Base-by-base conservation (phyloP, 805 yeast species). In the Yarrowia porcina region DNA sequence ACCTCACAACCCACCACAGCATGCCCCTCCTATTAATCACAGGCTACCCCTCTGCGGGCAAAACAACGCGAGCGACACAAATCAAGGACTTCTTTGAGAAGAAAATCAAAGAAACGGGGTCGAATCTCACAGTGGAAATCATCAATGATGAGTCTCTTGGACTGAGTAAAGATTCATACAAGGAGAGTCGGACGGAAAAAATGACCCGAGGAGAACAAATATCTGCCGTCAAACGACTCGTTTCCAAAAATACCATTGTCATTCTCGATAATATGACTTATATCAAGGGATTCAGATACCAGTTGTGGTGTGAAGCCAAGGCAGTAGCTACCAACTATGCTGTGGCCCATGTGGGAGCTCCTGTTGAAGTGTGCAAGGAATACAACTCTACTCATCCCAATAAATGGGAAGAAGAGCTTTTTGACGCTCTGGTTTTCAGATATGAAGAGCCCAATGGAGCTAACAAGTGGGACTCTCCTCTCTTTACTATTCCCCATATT, bases 221-320 rank as follows among this genome's bases (percentile, higher is more conserved):
- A 76, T 83, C 96, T 0, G 97, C 96, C 0, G 94, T 93, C 17
- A 90, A 90, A 69, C 80, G 97, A 67, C 90, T 88, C 66, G 74
- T 94, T 3, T 79, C 88, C 1, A 80, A 86, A 39, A 77, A 81
- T 30, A 85, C 83, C 20, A 80, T 94, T 28, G 97, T 94, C 1
- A 84, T 94, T 17, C 79, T 94, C 61, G 99, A 94, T 72, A 83
- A 94, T 1, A 78, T 91, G 69, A 85, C 89, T 41, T 94, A 94
- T 72, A 94, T 94, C 69, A 94, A 94, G 71, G 99, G 99, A 0
- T 91, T 92, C 73, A 79, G 99, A 65, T 94, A 94, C 74, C 99
- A 94, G 74, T 78, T 94, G 61, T 91, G 84, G 73, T 92, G 97
- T 74, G 99, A 94, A 73, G 92, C 97, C 38, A 93, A 92, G 72